Conservation (phyloP, 176 grass and related monocot genomes). For the Microstegium vimineum region DNA sequence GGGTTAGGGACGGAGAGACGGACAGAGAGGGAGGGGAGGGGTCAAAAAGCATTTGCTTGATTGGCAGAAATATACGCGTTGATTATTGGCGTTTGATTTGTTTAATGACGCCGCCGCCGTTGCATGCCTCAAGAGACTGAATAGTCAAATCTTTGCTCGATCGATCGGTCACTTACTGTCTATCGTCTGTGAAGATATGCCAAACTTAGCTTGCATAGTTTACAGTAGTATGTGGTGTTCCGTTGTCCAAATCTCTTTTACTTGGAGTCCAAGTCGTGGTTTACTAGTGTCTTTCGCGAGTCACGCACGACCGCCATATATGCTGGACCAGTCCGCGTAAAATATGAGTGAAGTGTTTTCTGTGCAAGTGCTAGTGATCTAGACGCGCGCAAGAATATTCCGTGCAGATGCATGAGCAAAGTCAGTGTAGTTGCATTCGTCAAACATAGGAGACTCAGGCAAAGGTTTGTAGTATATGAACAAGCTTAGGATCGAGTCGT, state of each 20-base stretch:
- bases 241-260: background rate
- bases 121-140: background rate
- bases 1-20: background rate
- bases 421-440: conserved; percentile 20
- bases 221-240: background rate
- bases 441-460: background rate
- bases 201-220: background rate
- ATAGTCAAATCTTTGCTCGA: conserved; percentile 17
- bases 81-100: conserved; percentile 10
- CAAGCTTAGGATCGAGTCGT: too few species aligned
- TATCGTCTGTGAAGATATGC: background rate
- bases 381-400: conserved; percentile 16
- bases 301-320: background rate
- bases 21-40: background rate
- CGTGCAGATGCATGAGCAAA: background rate
- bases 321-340: background rate
- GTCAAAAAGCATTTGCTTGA: conserved; percentile 29
- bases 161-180: background rate
- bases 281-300: conserved; percentile 1
- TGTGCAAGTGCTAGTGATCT: background rate
- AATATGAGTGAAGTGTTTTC: conserved; percentile 1
- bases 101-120: background rate
- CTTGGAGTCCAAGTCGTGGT: conserved; percentile 17
- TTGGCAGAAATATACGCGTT: conserved; percentile 22
- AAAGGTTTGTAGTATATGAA: too few species aligned